These are phyloP conservation scores for Phlebopus sp. DNA, from an alignment of 1,284 basidiomycete species.

Conservation along the genomic window DNA sequence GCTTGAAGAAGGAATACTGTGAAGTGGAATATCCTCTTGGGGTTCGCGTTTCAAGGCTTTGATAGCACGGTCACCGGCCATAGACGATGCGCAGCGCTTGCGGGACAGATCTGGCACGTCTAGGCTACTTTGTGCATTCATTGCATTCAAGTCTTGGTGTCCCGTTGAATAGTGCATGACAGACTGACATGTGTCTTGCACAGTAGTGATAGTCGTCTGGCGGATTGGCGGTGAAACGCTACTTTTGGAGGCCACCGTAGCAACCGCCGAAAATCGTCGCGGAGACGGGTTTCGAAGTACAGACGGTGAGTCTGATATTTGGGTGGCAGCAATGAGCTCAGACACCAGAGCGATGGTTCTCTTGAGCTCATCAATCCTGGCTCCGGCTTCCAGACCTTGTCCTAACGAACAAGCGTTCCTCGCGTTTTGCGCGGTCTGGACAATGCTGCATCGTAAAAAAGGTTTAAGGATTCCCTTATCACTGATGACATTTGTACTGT, in stretches of 20 bases:
- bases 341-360: constrained; percentile 47
- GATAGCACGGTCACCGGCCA: constrained; percentile 55
- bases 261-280: constrained; percentile 20
- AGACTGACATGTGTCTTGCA: constrained; percentile 21
- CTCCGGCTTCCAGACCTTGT: constrained; percentile 43
- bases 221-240: constrained; percentile 18
- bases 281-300: constrained; percentile 28
- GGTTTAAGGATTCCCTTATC: constrained; percentile 11
- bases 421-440: constrained; percentile 46
- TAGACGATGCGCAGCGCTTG: constrained; percentile 67
- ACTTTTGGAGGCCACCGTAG: constrained; percentile 12
- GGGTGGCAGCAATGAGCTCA: constrained; percentile 46
- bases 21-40: constrained; percentile 46
- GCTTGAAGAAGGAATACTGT: constrained; percentile 27
- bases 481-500: neutral
- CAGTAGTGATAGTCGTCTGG: constrained; percentile 12
- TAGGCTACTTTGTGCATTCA: constrained; percentile 22
- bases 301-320: constrained; percentile 37
- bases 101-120: constrained; percentile 40
- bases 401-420: constrained; percentile 47
- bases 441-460: constrained; percentile 37
- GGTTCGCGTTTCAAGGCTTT: constrained; percentile 71
- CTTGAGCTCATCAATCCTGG: constrained; percentile 45
- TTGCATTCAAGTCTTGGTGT: constrained; percentile 13
- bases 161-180: constrained; percentile 19